Percentiles rank a stretch among this genome's conserved stretches.
phyloP scores from a whole-genome alignment of 2,329 filamentous ascomycete species.

The Paraphaeosphaeria sporulosa region DNA sequence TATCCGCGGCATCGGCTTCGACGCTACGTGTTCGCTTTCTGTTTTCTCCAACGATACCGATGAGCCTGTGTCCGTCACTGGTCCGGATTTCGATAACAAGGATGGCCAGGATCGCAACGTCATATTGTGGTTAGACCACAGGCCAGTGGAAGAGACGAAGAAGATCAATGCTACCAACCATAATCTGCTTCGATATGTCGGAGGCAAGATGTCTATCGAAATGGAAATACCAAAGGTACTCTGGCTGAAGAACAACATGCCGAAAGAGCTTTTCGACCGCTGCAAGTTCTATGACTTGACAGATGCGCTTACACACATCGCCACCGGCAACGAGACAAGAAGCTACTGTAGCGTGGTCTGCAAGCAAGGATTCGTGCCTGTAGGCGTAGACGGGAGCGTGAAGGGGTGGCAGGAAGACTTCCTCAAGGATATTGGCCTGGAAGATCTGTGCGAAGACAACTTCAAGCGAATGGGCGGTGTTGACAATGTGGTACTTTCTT shows the following conservation, averaged over 20 bases:
- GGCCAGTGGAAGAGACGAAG: conserved; percentile 87
- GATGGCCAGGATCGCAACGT: conserved; percentile 89
- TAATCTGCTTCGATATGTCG: conserved; percentile 93
- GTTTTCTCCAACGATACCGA: conserved; percentile 91
- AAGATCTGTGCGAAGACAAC: conserved; percentile 81
- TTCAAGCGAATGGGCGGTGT: conserved; percentile 96
- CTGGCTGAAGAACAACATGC: conserved; percentile 99
- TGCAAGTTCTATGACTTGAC: conserved; percentile 98
- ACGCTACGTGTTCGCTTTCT: conserved; percentile 96
- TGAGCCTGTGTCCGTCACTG: conserved; percentile 89
- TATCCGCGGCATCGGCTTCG: conserved; percentile 92
- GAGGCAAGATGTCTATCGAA: conserved; percentile 97
- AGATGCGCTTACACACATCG: conserved; percentile 92
- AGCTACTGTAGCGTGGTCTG: conserved; percentile 97
- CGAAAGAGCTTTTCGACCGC: conserved; percentile 82
- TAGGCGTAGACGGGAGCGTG: conserved; percentile 95
- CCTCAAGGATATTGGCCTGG: conserved; percentile 83
- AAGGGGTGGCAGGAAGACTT: conserved; percentile 99
- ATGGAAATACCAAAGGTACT: conserved; percentile 99
- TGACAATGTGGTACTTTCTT: conserved; percentile 82
- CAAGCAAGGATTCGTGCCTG: conserved; percentile 95
- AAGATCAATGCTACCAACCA: conserved; percentile 93
- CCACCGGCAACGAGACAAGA: conserved; percentile 87
- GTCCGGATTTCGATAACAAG: conserved; percentile 79
- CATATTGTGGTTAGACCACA: conserved; percentile 96